These are phyloP conservation scores for Daldinia bambusicola DNA, from an alignment of 495 filamentous ascomycete species.

Conservation along the genomic window DNA sequence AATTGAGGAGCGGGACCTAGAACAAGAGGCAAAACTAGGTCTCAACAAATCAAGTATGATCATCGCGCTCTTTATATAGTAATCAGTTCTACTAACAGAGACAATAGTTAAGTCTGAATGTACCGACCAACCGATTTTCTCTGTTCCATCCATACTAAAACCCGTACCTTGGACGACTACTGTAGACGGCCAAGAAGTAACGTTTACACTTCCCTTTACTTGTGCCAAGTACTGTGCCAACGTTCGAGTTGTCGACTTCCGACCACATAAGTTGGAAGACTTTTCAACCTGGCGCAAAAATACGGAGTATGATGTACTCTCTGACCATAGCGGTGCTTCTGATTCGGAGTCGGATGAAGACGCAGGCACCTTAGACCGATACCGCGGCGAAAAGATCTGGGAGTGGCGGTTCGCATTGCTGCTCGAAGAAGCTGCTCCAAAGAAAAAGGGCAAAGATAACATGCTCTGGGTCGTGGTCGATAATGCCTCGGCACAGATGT, in stretches of 20 bases:
- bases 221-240: constrained; percentile 74
- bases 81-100: constrained; percentile 11
- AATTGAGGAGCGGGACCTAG: constrained; percentile 50
- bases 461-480: constrained; percentile 73
- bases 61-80: not conserved
- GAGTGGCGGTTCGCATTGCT: constrained; percentile 82
- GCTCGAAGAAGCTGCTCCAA: constrained; percentile 67
- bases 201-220: constrained; percentile 69
- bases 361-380: constrained; percentile 25
- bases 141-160: constrained; percentile 63
- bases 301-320: constrained; percentile 60
- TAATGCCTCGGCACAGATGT: constrained; percentile 68
- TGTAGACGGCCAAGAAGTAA: constrained; percentile 50
- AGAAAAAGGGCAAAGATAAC: constrained; percentile 48
- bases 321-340: constrained; percentile 51
- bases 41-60: constrained; percentile 44
- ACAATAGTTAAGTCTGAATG: constrained; percentile 57
- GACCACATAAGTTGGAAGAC: constrained; percentile 74
- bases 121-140: constrained; percentile 53
- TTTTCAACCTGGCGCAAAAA: constrained; percentile 68
- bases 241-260: constrained; percentile 85
- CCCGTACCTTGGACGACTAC: constrained; percentile 51
- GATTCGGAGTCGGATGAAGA: constrained; percentile 52
- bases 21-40: constrained; percentile 39
- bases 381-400: constrained; percentile 61